phyloP scores from a whole-genome alignment of 306 rosid genomes.

The Vigna unguiculata region DNA sequence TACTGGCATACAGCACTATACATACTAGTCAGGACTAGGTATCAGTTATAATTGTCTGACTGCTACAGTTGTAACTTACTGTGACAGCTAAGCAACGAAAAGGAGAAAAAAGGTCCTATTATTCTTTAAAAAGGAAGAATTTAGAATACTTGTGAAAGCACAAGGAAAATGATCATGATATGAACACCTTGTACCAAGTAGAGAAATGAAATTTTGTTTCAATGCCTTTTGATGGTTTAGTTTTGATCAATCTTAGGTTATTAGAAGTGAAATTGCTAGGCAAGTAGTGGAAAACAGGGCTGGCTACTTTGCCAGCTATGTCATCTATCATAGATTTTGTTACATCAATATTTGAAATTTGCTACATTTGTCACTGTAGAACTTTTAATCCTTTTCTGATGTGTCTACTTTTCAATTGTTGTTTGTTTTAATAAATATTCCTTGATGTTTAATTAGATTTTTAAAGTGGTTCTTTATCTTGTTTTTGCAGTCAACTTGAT shows the following conservation, averaged over 20 bases:
- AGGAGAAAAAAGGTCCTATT: too few relatives aligned
- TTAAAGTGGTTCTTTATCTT: conserved; percentile 37
- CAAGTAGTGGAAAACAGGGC: not conserved
- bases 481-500: conserved; percentile 85
- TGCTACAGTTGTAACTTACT: too few relatives aligned
- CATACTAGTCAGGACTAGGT: too few relatives aligned
- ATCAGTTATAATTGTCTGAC: too few relatives aligned
- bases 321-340: conserved; percentile 1
- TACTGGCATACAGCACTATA: too few relatives aligned
- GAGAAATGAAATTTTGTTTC: too few relatives aligned
- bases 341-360: conserved; percentile 3
- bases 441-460: conserved; percentile 6
- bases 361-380: not conserved
- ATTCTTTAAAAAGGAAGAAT: too few relatives aligned
- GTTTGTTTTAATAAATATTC: not conserved
- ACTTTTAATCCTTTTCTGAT: not conserved
- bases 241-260: conserved; percentile 9
- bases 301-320: not conserved
- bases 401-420: conserved; percentile 8
- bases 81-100: not conserved
- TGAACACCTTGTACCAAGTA: too few relatives aligned
- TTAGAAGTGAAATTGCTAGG: not conserved
- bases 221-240: not conserved
- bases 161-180: too few relatives aligned
- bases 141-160: too few relatives aligned